Conservation (phyloP, 192 early-diverging fungal genomes). For the Lobosporangium transversale region DNA sequence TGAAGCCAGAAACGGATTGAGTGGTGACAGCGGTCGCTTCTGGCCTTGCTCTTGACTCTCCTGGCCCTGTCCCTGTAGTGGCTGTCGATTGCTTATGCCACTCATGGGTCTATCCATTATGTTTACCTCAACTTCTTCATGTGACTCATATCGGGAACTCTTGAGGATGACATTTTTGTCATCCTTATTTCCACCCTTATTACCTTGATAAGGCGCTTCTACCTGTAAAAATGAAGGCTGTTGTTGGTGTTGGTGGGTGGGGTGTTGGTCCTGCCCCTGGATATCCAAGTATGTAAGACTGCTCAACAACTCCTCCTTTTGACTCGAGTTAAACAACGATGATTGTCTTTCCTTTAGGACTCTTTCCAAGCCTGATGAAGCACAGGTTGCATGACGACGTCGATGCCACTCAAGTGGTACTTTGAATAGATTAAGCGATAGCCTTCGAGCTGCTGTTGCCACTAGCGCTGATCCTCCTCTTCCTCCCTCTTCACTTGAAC, state of each 20-base stretch:
- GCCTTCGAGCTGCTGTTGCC: constrained; percentile 17
- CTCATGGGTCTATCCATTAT: no score
- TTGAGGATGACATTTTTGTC: constrained; percentile 17
- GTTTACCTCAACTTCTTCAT: no score
- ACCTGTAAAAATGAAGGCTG: no score
- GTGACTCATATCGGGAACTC: constrained; percentile 14
- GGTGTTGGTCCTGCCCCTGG: no score
- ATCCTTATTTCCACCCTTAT: not conserved
- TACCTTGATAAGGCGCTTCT: not conserved
- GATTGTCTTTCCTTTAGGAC: not conserved
- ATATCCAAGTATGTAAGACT: not conserved
- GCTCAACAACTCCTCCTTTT: not conserved
- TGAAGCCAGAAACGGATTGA: constrained; percentile 14
- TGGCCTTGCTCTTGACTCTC: not conserved
- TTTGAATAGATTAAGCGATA: constrained; percentile 40
- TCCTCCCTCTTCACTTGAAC: no score
- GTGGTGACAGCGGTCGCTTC: not conserved
- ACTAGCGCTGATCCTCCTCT: no score
- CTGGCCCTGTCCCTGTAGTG: not conserved
- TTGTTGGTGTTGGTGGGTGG: not conserved
- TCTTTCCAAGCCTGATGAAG: not conserved
- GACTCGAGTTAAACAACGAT: not conserved
- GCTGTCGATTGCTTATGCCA: no score
- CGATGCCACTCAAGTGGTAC: constrained; percentile 20
- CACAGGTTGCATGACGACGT: constrained; percentile 19